Evolutionary conservation across 1,284 basidiomycete genomes (phyloP).

Genomic region (Cutaneotrichosporon curvatum): DNA sequence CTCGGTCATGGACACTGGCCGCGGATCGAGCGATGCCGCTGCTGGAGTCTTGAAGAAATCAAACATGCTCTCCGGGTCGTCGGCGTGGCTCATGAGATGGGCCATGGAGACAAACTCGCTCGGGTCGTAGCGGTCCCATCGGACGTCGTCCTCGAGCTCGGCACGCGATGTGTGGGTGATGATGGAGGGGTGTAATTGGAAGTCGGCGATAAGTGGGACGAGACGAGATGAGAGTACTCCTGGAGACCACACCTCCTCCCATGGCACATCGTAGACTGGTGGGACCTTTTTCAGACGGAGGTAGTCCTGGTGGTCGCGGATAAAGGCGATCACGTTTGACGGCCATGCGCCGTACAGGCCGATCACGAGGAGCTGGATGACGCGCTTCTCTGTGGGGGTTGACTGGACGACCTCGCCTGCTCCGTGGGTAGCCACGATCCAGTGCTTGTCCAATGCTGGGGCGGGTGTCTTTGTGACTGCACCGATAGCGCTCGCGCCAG

Average conservation of each 20-base stretch:
- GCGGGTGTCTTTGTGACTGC: constrained; percentile 28
- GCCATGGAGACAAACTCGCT: constrained; percentile 34
- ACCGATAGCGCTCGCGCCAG: constrained; percentile 9
- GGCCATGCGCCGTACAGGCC: constrained; percentile 40
- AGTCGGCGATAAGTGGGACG: constrained; percentile 34
- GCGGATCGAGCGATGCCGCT: constrained; percentile 3
- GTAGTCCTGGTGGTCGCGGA: constrained; percentile 35
- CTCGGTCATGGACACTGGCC: not conserved
- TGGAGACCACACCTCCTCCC: constrained; percentile 33
- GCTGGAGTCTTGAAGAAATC: constrained; percentile 22
- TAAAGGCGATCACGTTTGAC: constrained; percentile 41
- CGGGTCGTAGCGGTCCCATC: constrained; percentile 40
- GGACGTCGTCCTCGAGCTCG: constrained; percentile 36
- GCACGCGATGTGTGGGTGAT: constrained; percentile 35
- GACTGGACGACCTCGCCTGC: not conserved
- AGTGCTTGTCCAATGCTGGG: constrained; percentile 18
- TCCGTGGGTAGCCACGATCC: constrained; percentile 21
- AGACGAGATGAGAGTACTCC: constrained; percentile 26
- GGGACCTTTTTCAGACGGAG: constrained; percentile 26
- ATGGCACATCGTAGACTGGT: constrained; percentile 31
- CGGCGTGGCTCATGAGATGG: constrained; percentile 33
- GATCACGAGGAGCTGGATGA: constrained; percentile 30
- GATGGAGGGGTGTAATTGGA: constrained; percentile 37
- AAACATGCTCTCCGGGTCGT: constrained; percentile 19
- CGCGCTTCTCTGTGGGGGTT: constrained; percentile 15